Percentiles rank a stretch among this genome's conserved stretches.
phyloP scores from a whole-genome alignment of 2,329 filamentous ascomycete genomes.

The Akanthomyces muscarius region DNA sequence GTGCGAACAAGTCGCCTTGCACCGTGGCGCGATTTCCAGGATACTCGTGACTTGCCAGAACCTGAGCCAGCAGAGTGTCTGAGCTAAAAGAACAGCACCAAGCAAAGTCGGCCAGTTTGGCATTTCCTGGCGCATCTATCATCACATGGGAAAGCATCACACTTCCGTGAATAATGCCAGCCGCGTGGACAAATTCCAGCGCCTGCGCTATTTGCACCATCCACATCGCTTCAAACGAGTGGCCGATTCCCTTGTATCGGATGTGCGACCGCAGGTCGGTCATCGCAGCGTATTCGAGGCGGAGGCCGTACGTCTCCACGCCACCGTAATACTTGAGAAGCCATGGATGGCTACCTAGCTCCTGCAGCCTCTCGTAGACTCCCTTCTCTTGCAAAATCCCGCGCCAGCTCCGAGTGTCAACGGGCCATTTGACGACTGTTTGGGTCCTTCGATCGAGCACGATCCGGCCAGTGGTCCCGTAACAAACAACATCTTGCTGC shows the following conservation, averaged over 20 bases:
- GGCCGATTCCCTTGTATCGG: background rate
- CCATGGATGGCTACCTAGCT: background rate
- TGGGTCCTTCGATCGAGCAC: background rate
- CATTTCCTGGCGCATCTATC: background rate
- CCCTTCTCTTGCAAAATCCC: background rate
- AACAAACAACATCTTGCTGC: background rate
- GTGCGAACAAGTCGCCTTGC: background rate
- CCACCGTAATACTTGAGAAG: background rate
- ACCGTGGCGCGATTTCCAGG: background rate
- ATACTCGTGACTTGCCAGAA: background rate
- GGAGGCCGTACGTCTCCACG: background rate
- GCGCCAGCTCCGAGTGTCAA: background rate
- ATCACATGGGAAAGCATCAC: background rate
- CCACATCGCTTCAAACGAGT: background rate
- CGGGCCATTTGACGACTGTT: slow-evolving; percentile 3
- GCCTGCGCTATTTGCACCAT: background rate
- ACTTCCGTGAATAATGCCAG: background rate
- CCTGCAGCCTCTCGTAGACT: background rate
- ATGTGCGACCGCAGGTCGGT: slow-evolving; percentile 1
- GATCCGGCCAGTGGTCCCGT: background rate
- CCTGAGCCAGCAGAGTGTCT: background rate
- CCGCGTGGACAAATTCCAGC: background rate
- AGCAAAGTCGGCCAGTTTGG: background rate
- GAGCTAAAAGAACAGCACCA: background rate
- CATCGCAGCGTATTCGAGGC: background rate